Conservation (phyloP, 2,329 filamentous ascomycete genomes). For the Didymella sp. region DNA sequence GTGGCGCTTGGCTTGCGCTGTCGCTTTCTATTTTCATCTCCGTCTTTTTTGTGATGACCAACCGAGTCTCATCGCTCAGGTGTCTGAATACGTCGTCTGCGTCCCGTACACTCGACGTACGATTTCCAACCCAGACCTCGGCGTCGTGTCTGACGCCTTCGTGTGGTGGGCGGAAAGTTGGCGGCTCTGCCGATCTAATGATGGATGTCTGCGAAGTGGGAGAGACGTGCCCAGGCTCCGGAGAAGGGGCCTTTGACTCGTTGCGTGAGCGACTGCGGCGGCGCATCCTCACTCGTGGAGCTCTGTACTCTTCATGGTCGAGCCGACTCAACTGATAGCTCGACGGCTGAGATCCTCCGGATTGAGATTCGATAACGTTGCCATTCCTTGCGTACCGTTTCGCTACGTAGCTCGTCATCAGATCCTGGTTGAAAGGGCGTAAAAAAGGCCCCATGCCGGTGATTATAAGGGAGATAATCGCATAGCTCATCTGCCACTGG, state of each 20-base stretch:
- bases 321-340: conserved; percentile 15
- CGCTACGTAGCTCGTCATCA: conserved; percentile 28
- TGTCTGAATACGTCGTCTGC: conserved; percentile 26
- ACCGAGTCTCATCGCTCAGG: conserved; percentile 24
- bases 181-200: conserved; percentile 25
- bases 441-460: conserved; percentile 44
- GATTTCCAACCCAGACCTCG: conserved; percentile 34
- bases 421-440: conserved; percentile 41
- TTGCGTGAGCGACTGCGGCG: not conserved
- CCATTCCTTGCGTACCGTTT: conserved; percentile 20
- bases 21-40: conserved; percentile 41
- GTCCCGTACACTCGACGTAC: conserved; percentile 21
- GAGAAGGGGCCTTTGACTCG: conserved; percentile 12
- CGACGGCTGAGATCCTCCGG: conserved; percentile 6
- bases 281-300: conserved; percentile 2
- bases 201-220: conserved; percentile 21
- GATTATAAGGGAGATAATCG: conserved; percentile 43
- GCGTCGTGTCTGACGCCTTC: conserved; percentile 29
- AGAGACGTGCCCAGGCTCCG: conserved; percentile 14
- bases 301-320: conserved; percentile 2
- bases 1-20: conserved; percentile 22
- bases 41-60: conserved; percentile 43
- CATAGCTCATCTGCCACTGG: conserved; percentile 48
- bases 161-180: conserved; percentile 33
- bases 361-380: conserved; percentile 15